Conservation (phyloP, 176 grass and related monocot species). For the Oryza brachyantha region DNA sequence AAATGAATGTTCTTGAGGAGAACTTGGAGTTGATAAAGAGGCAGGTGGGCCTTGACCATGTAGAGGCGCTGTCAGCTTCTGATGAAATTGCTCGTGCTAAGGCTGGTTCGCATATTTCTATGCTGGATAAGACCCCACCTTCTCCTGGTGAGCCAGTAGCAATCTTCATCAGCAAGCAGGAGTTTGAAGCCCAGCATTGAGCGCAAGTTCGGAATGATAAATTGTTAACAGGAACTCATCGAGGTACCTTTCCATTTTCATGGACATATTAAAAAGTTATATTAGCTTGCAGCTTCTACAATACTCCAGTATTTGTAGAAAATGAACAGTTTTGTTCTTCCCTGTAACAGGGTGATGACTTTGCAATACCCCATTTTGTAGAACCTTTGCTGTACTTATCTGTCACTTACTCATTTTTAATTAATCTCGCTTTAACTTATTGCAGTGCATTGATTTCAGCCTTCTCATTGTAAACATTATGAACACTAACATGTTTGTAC, state of each 20-base stretch:
- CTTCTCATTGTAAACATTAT: no score
- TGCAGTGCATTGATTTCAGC: no score
- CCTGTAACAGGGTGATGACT: background rate
- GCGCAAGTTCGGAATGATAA: background rate
- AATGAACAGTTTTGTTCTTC: background rate
- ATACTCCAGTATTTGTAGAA: background rate
- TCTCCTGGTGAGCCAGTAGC: slow-evolving; percentile 67
- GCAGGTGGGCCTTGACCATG: slow-evolving; percentile 56
- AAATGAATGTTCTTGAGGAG: slow-evolving; percentile 55
- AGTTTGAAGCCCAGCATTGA: slow-evolving; percentile 24
- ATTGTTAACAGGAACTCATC: background rate
- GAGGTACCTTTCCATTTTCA: background rate
- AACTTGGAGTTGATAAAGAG: slow-evolving; percentile 67
- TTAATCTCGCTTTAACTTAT: no score
- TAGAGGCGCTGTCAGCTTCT: slow-evolving; percentile 42
- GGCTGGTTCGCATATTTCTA: slow-evolving; percentile 30
- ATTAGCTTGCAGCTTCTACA: background rate
- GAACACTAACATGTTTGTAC: no score
- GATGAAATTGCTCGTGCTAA: slow-evolving; percentile 37
- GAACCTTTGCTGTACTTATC: no score
- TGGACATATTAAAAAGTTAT: slow-evolving; percentile 8
- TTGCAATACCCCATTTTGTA: no score
- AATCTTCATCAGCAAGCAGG: slow-evolving; percentile 54
- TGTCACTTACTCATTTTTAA: no score
- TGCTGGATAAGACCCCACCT: slow-evolving; percentile 53